A percentile compares a stretch with the other conserved stretches of the same genome.
Evolutionary conservation across 495 filamentous ascomycete species (phyloP).

Genomic region (Saxophila tyrrhenica): DNA sequence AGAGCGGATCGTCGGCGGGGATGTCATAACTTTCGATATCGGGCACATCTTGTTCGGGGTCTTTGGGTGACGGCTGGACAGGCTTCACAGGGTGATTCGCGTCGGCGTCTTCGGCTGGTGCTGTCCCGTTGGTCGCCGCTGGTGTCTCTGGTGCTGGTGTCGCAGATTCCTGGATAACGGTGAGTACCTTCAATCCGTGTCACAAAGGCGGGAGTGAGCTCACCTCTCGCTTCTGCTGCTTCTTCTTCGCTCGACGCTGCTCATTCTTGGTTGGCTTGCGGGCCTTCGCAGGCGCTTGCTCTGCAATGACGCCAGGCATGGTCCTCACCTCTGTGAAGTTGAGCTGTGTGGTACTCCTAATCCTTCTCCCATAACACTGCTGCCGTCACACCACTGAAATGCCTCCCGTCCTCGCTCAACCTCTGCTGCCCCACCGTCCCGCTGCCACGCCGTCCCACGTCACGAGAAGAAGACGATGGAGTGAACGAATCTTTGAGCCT

Average conservation of each 20-base stretch:
- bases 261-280: constrained; percentile 25
- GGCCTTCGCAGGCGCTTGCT: constrained; percentile 7
- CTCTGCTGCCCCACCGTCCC: no score
- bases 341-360: no score
- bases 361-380: neutral
- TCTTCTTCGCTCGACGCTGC: constrained; percentile 24
- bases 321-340: constrained; percentile 6
- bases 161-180: constrained; percentile 3
- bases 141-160: constrained; percentile 26
- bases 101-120: constrained; percentile 16
- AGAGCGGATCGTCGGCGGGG: constrained; percentile 63
- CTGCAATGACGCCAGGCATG: constrained; percentile 17
- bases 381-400: neutral
- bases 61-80: constrained; percentile 16
- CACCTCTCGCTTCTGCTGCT: constrained; percentile 22
- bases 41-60: constrained; percentile 26
- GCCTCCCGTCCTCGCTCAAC: no score
- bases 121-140: constrained; percentile 15
- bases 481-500: no score
- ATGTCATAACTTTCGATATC: constrained; percentile 12
- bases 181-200: neutral
- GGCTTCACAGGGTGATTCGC: constrained; percentile 7
- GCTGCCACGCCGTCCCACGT: no score
- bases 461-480: no score
- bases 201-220: constrained; percentile 1